Percentiles rank a stretch among this genome's conserved stretches.
Conservation (phyloP, 192 early-diverging fungal species). For the Coemansia sp. region DNA sequence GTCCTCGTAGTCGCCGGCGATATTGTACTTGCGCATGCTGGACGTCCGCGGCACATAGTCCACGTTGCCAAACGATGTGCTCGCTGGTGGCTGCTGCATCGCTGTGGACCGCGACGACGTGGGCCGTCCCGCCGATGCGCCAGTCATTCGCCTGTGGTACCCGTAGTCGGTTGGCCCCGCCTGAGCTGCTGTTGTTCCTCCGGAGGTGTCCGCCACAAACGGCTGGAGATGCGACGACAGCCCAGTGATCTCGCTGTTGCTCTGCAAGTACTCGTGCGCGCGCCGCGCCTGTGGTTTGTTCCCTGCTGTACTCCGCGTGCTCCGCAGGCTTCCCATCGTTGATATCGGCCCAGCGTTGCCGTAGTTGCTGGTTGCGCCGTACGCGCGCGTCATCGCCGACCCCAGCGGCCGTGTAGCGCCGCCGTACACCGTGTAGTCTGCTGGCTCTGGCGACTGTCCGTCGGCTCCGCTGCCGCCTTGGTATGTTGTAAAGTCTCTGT, state of each 20-base stretch:
- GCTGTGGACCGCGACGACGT: constrained; percentile 3
- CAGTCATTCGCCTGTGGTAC: constrained; percentile 4
- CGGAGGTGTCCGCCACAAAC: constrained; percentile 25
- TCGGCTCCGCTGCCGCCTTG: not conserved
- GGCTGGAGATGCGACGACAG: constrained; percentile 31
- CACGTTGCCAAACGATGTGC: constrained; percentile 12
- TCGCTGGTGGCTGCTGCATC: not conserved
- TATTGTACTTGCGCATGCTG: constrained; percentile 17
- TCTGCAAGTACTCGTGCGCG: not conserved
- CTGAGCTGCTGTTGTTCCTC: not conserved
- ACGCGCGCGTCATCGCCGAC: constrained; percentile 12
- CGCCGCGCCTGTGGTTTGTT: not conserved
- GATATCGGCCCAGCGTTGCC: constrained; percentile 9
- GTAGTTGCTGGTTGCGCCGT: constrained; percentile 10
- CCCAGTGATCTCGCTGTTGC: not conserved
- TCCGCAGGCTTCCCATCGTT: constrained; percentile 43
- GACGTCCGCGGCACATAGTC: constrained; percentile 13
- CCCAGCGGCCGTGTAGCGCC: constrained; percentile 6
- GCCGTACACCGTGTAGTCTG: constrained; percentile 17
- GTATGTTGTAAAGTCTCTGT: constrained; percentile 18
- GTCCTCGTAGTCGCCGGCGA: constrained; percentile 21
- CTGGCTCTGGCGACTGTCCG: constrained; percentile 19
- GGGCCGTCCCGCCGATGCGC: not conserved
- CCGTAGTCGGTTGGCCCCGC: constrained; percentile 11
- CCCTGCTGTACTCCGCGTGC: constrained; percentile 32